A percentile compares a stretch with the other conserved stretches of the same genome.
Conservation (phyloP, 148 eudicot species). For the Fallopia convolvulus region DNA sequence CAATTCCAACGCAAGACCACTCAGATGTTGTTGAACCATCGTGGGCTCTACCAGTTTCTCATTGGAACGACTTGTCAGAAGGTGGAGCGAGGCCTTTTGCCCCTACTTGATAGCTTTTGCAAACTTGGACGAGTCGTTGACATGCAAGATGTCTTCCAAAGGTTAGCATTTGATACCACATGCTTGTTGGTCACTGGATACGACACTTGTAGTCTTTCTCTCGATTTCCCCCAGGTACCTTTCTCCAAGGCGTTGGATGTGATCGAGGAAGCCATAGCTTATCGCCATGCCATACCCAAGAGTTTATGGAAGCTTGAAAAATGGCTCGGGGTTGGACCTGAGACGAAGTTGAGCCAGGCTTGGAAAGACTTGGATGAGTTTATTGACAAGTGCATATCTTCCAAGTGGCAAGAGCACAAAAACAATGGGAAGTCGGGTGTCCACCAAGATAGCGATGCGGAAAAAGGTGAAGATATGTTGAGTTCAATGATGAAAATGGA, state of each 20-base stretch:
- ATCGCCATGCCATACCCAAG: background rate
- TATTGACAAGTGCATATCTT: background rate
- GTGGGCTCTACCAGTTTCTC: background rate
- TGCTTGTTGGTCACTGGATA: slow-evolving; percentile 8
- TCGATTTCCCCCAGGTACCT: background rate
- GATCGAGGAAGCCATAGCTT: slow-evolving; percentile 8
- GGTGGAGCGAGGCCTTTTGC: slow-evolving; percentile 11
- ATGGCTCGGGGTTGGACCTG: slow-evolving; percentile 5
- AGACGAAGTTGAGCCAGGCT: background rate
- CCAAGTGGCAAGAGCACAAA: background rate
- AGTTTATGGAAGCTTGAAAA: slow-evolving; percentile 8
- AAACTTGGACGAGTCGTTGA: background rate
- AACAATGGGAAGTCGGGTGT: background rate
- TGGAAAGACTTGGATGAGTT: background rate
- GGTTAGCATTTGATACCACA: slow-evolving; percentile 1
- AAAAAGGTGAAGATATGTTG: background rate
- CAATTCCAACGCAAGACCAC: background rate
- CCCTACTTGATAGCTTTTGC: slow-evolving; percentile 2
- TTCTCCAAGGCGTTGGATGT: slow-evolving; percentile 7
- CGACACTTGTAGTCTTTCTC: slow-evolving; percentile 1
- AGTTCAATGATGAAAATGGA: background rate
- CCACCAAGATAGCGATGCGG: background rate
- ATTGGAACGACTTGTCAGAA: background rate
- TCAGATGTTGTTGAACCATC: background rate
- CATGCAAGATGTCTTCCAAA: slow-evolving; percentile 19